Base-by-base conservation (phyloP, 177 flowering plant genomes). In the Vitis hybrid region DNA sequence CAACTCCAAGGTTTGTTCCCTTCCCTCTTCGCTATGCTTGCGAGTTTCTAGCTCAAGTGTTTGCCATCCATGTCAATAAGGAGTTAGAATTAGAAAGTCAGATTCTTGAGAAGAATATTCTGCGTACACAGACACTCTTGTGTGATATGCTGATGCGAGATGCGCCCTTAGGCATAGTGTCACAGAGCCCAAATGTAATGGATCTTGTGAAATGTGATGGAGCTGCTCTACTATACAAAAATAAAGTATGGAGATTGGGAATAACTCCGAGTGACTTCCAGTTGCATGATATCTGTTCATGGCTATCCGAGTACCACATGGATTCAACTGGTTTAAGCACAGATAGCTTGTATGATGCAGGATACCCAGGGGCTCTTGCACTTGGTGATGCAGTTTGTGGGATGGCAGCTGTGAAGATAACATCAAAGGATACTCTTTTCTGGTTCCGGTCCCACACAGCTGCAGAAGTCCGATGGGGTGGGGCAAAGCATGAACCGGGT, bases 201-300 rank as follows among this genome's bases (percentile, higher is more conserved):
- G 98, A 93, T 77, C 96, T 95, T 59, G 96, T 95, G 51, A 93
- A 95, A 74, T 95, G 98, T 73, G 97, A 95, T 67, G 99, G 99
- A 11, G 98, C 99, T 68, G 96, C 87, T 14, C 76, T 95, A 51
- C 52, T 95, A 15, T 93, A 93, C 84, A 79, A 90, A 26, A 80
- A 77, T 73, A 84, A 89, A 78, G 72, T 90, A 59, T 87, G 90
- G 85, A 75, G 76, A 66, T 65, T 95, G 53, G 98, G 99, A 34
- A 50, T 77, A 20, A 80, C 90, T 45, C 99, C 99, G 39, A 81
- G 63, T 45, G 99, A 95, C 13, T 71, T 71, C 57, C 94, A 95
- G 52, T 63, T 95, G 54, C 82, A 65, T 13, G 93, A 90, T 50
- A 82, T 93, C 61, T 85, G 85, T 5, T 66, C 79, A 18, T 95